Evolutionary conservation across 176 grass and related monocot genomes (phyloP), one percentile per base, ranked within the genome.

Genomic region (Urochloa ruziziensis): DNA sequence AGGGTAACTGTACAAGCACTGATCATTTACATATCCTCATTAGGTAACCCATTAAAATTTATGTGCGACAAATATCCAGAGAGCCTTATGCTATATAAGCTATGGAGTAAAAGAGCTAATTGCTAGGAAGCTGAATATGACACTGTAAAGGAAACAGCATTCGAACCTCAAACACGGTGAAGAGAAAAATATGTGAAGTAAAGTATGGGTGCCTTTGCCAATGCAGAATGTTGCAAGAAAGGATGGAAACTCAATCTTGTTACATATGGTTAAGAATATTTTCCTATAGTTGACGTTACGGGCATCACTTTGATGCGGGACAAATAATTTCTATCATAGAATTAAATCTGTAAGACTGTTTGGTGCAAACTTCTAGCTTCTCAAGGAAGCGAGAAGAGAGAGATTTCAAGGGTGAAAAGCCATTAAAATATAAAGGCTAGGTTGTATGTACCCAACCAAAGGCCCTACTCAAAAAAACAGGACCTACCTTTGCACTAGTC

Each of bases 381-480:
- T 44, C 48, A 67, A 69, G 35, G 32, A 23, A 36, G 33, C 19
- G 32, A 75, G 47, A 84, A 75, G 33, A 42, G n/a, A 54, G 28
- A 52, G 74, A 60, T 54, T 15, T 35, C 25, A 51, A 82, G 61
- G n/a, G 9, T 12, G 28, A 19, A 61, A 73, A 43, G 15, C 9
- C 2, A 39, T n/a, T 39, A 32, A 60, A 46, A 32, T 24, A 52
- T 74, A 37, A 51, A 39, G 60, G 10, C 16, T 53, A 84, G 71
- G 34, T 42, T 84, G n/a, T n/a, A n/a, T n/a, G n/a, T n/a, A 56
- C 58, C 35, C 56, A 72, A 64, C 73, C 69, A 77, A 62, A 42
- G 18, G 30, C 47, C 64, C 54, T 88, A 73, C 71, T 76, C 62
- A 51, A 24, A 77, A 77, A 62, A 63, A 27, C 35, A n/a, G 29